Conservation (phyloP, 768 basidiomycete genomes). For the Gloeophyllum trabeum region DNA sequence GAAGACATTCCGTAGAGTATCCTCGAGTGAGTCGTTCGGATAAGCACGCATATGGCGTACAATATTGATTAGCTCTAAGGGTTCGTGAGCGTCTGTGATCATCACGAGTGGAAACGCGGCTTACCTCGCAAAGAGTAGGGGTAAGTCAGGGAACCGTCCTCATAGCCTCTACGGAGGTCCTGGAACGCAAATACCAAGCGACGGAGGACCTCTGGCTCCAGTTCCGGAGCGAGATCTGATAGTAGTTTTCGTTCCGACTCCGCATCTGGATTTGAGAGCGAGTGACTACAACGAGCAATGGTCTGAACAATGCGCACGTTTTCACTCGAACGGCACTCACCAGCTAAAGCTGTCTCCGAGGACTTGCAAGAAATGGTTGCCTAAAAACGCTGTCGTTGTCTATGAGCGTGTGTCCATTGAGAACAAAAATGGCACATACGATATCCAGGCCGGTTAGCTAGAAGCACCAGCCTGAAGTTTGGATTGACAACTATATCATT, state of each 20-base stretch:
- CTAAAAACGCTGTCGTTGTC: constrained; percentile 42
- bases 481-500: constrained; percentile 51
- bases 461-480: constrained; percentile 48
- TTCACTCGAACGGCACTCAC: constrained; percentile 3
- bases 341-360: constrained; percentile 58
- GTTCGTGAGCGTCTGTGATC: background rate
- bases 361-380: constrained; percentile 65
- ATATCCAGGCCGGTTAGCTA: constrained; percentile 63
- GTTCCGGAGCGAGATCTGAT: constrained; percentile 48
- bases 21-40: constrained; percentile 44
- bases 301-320: background rate
- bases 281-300: constrained; percentile 25
- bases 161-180: constrained; percentile 47
- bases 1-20: constrained; percentile 52
- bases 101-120: constrained; percentile 3
- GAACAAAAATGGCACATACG: constrained; percentile 25
- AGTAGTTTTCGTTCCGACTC: constrained; percentile 51
- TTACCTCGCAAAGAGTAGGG: constrained; percentile 61
- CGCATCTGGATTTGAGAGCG: constrained; percentile 57
- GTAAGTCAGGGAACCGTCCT: constrained; percentile 45
- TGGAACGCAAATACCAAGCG: constrained; percentile 57
- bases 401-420: background rate
- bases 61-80: constrained; percentile 51
- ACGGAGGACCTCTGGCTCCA: constrained; percentile 38
- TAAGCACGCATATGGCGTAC: constrained; percentile 53